Evolutionary conservation across 768 basidiomycete species (phyloP).

Genomic region (Psilocybe azurescens): DNA sequence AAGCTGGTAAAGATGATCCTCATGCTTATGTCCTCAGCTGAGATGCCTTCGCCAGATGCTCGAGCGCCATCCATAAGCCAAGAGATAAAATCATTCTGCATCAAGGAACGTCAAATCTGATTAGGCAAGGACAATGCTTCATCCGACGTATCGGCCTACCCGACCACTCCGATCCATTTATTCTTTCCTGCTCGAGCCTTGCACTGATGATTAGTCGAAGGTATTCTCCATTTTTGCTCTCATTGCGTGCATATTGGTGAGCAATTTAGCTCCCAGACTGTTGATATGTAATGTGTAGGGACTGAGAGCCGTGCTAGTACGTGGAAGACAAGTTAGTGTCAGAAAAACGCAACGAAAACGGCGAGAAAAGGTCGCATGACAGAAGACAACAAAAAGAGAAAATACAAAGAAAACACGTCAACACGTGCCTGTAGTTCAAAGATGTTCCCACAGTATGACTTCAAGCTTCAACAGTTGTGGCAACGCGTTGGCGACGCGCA

Average conservation of each 20-base stretch:
- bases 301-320: too few species aligned
- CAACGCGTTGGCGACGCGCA: too few species aligned
- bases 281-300: too few species aligned
- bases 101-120: not conserved
- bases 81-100: conserved; percentile 48
- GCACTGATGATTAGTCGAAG: conserved; percentile 33
- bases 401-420: too few species aligned
- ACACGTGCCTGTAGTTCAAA: too few species aligned
- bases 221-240: conserved; percentile 25
- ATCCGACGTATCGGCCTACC: conserved; percentile 31
- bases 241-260: conserved; percentile 18
- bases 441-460: too few species aligned
- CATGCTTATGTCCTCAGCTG: conserved; percentile 31
- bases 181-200: conserved; percentile 24
- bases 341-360: too few species aligned
- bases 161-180: conserved; percentile 29
- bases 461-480: too few species aligned
- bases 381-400: too few species aligned
- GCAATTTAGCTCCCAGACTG: conserved; percentile 23
- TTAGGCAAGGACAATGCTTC: too few species aligned
- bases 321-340: too few species aligned
- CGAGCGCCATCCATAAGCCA: conserved; percentile 51
- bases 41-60: conserved; percentile 28
- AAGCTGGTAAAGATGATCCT: conserved; percentile 46
- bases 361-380: too few species aligned